Base-by-base conservation (phyloP, 176 grass and related monocot species). In the Paspalum notatum region DNA sequence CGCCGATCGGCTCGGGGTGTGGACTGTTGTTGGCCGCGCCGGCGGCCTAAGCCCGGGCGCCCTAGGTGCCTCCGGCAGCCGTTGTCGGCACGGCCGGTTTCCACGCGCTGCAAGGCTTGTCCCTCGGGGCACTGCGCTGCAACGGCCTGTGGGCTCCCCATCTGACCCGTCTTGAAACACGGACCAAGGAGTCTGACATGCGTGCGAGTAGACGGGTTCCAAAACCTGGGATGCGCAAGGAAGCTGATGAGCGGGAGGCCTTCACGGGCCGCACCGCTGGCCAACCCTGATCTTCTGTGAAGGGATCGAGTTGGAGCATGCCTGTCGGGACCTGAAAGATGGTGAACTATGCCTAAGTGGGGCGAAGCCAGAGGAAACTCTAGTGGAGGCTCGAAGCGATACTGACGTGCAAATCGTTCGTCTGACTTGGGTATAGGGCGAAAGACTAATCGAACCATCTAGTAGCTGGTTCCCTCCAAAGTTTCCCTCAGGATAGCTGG, bases 401-500 rank as follows among this genome's bases (percentile, higher is more conserved):
- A 88, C 86, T 84, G 80, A 66, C 62, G 62, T 65, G 62, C 66
- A 53, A 52, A 41, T 69, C 66, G 66, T 24, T 69, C 66, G 66
- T 65, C 62, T 40, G 37, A 80, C 65, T 46, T 80, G 65, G 64
- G 64, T 79, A 79, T 60, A 79, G 24, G 74, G 74, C 74, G 50
- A 90, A 90, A 90, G 88, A 90, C 88, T 90, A 86, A 86, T 90
- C 66, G 88, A 83, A 90, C 88, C 83, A 90, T 90, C 88, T 90
- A 86, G 83, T 90, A 90, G 88, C 79, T 86, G 73, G 83, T 86
- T 90, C 83, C 88, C 83, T 86, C 79, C 78, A 78, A 91, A 88
- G 90, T 92, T 92, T 92, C 82, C 90, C 90, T 92, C 79, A 83
- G 90, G 86, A 92, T 92, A 89, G 90, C 74, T 81, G 70, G 90